Conservation (phyloP, 1,139 yeast species). For the Zygoascus sp. region DNA sequence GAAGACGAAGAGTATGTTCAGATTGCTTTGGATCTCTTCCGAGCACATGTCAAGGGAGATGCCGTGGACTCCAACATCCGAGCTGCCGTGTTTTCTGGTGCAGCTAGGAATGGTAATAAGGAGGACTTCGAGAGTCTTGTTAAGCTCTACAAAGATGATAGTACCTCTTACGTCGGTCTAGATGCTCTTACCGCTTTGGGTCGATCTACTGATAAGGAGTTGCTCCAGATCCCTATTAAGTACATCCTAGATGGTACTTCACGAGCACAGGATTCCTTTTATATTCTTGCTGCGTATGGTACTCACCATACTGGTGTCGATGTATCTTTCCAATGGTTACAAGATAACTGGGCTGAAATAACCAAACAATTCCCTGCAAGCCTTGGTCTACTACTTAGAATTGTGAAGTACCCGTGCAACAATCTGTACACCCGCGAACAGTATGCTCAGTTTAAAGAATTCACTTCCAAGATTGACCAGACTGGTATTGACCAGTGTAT, state of each 20-base stretch:
- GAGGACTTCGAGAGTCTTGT: constrained; percentile 46
- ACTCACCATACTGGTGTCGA: constrained; percentile 58
- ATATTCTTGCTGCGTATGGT: constrained; percentile 69
- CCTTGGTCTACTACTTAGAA: constrained; percentile 61
- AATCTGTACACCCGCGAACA: constrained; percentile 45
- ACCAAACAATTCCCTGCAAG: constrained; percentile 49
- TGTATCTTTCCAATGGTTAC: constrained; percentile 56
- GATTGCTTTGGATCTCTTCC: constrained; percentile 7
- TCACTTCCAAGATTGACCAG: constrained; percentile 53
- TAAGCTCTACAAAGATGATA: constrained; percentile 47
- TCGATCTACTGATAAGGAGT: constrained; percentile 52
- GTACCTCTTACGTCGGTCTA: constrained; percentile 63
- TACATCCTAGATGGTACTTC: constrained; percentile 63
- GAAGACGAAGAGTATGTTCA: constrained; percentile 58
- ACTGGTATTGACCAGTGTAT: constrained; percentile 37
- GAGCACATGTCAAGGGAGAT: constrained; percentile 33
- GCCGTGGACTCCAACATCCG: constrained; percentile 75
- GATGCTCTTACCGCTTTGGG: constrained; percentile 76
- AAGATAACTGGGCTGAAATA: constrained; percentile 48
- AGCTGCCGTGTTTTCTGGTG: constrained; percentile 60
- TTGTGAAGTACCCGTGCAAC: constrained; percentile 50
- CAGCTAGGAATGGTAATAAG: constrained; percentile 41
- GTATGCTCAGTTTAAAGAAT: constrained; percentile 43
- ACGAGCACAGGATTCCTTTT: constrained; percentile 70
- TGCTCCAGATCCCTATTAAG: constrained; percentile 57